phyloP scores from a whole-genome alignment of 1,139 yeast genomes.

The Zhuliangozyma blackwelliae region DNA sequence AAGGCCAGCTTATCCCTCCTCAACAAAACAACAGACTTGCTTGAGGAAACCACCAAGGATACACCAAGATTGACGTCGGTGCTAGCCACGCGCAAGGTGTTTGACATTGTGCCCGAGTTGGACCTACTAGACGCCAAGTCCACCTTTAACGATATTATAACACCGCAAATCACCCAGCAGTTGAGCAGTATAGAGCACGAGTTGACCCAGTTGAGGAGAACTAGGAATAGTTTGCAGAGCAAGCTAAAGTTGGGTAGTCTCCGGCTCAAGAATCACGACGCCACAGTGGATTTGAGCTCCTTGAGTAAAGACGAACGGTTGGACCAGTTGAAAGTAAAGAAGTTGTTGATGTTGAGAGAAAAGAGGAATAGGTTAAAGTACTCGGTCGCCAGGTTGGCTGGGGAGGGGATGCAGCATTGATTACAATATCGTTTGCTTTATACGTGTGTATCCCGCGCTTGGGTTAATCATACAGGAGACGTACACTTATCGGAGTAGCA shows the following conservation, averaged over 20 bases:
- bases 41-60: constrained; percentile 32
- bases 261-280: constrained; percentile 21
- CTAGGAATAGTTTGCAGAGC: constrained; percentile 23
- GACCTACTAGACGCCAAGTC: constrained; percentile 39
- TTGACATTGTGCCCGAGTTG: constrained; percentile 39
- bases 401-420: no score
- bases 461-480: no score
- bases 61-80: constrained; percentile 31
- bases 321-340: constrained; percentile 23
- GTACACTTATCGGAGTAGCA: no score
- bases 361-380: constrained; percentile 38
- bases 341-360: constrained; percentile 30
- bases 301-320: constrained; percentile 3
- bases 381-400: constrained; percentile 15
- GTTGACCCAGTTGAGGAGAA: constrained; percentile 23
- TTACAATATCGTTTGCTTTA: no score
- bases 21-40: constrained; percentile 22
- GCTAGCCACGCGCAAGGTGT: constrained; percentile 32
- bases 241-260: constrained; percentile 29
- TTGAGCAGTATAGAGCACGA: constrained; percentile 31
- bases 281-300: constrained; percentile 8
- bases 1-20: constrained; percentile 29
- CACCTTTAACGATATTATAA: constrained; percentile 24
- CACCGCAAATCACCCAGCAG: constrained; percentile 33
- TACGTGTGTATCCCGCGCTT: no score